Evolutionary conservation across 257 asterid species (phyloP).

Genomic region (Penstemon barbatus): DNA sequence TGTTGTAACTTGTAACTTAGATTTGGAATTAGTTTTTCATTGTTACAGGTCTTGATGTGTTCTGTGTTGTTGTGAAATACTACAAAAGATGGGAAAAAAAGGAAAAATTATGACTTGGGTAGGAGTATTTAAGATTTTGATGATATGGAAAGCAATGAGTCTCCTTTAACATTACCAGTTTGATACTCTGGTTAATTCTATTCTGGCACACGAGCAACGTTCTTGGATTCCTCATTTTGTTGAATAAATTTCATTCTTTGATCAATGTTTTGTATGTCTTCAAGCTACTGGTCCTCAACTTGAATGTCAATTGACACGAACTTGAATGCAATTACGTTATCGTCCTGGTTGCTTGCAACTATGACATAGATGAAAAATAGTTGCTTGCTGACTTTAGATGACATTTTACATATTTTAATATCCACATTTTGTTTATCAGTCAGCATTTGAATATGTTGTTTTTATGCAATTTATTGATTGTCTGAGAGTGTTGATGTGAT

Average conservation of each 20-base stretch:
- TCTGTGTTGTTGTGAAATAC: slow-evolving; percentile 35
- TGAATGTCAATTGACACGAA: too few species aligned
- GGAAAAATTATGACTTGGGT: slow-evolving; percentile 30
- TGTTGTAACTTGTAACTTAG: not conserved
- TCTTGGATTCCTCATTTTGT: not conserved
- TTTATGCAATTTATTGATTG: too few species aligned
- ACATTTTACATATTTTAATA: too few species aligned
- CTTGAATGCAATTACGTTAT: too few species aligned
- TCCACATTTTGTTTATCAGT: too few species aligned
- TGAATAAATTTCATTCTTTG: not conserved
- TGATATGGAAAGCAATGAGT: slow-evolving; percentile 18
- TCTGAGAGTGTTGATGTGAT: too few species aligned
- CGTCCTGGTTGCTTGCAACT: too few species aligned
- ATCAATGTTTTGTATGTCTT: not conserved
- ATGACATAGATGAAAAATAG: too few species aligned
- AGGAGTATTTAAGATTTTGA: slow-evolving; percentile 16
- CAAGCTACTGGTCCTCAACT: not conserved
- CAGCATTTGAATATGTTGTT: too few species aligned
- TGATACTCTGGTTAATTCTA: not conserved
- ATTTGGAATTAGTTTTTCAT: slow-evolving; percentile 32
- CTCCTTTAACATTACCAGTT: not conserved
- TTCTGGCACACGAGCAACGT: slow-evolving; percentile 16
- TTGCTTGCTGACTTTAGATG: too few species aligned
- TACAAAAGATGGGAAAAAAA: slow-evolving; percentile 34
- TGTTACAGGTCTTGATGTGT: slow-evolving; percentile 26